These are phyloP conservation scores for Arctium lappa DNA, from an alignment of 129 eudicot genomes.

Conservation along the genomic window DNA sequence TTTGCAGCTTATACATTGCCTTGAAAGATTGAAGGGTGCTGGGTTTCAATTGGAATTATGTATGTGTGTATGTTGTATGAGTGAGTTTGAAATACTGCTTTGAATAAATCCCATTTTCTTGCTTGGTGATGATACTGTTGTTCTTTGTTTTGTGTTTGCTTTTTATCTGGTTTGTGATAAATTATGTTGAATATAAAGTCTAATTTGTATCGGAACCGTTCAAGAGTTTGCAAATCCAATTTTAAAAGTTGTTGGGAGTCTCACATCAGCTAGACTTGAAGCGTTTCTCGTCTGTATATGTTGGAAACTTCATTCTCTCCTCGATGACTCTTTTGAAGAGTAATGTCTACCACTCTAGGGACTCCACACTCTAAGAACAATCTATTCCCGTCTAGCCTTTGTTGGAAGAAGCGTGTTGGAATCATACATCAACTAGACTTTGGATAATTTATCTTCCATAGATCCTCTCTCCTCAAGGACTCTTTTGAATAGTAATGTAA, in stretches of 20 bases:
- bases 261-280: too few species aligned
- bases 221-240: not conserved
- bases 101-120: conserved; percentile 17
- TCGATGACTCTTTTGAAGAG: too few species aligned
- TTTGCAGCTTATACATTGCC: conserved; percentile 78
- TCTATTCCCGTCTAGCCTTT: too few species aligned
- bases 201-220: not conserved
- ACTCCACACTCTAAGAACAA: too few species aligned
- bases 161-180: not conserved
- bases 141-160: not conserved
- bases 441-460: too few species aligned
- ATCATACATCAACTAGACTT: not conserved
- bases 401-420: not conserved
- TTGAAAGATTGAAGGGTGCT: conserved; percentile 15
- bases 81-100: not conserved
- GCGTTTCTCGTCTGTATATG: too few species aligned
- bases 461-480: not conserved
- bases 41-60: not conserved
- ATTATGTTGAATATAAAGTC: not conserved
- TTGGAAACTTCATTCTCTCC: too few species aligned
- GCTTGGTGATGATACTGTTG: not conserved
- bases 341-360: too few species aligned
- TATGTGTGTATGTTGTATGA: conserved; percentile 6
- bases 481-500: not conserved
- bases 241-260: too few species aligned